Conservation (phyloP, 495 filamentous ascomycete species). For the Aspergillus wentii region DNA sequence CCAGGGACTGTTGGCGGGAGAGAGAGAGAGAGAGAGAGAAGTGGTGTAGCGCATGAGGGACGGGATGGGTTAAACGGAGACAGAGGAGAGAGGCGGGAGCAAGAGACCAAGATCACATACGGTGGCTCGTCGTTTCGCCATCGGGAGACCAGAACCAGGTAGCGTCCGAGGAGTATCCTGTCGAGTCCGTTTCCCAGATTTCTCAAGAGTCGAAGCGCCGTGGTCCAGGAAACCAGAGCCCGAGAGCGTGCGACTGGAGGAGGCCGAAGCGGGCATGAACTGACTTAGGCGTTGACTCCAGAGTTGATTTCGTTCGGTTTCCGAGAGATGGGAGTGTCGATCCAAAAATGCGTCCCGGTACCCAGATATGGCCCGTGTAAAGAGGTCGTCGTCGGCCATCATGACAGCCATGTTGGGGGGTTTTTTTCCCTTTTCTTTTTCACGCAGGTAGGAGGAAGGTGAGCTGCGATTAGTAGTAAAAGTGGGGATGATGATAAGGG, state of each 20-base stretch:
- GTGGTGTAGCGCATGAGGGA: conserved; percentile 18
- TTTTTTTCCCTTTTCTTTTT: conserved; percentile 15
- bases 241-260: conserved; percentile 15
- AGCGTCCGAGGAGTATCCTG: conserved; percentile 43
- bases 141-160: conserved; percentile 36
- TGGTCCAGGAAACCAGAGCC: conserved; percentile 17
- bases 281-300: conserved; percentile 39
- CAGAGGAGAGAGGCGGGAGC: conserved; percentile 24
- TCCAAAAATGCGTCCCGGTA: conserved; percentile 44
- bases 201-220: conserved; percentile 18
- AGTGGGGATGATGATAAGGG: conserved; percentile 2
- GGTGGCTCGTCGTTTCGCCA: conserved; percentile 47
- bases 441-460: conserved; percentile 5
- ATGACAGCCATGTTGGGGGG: conserved; percentile 30
- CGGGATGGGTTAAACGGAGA: conserved; percentile 17
- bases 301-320: conserved; percentile 38
- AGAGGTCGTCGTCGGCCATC: conserved; percentile 40
- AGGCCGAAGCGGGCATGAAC: conserved; percentile 27
- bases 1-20: conserved; percentile 30
- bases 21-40: conserved; percentile 9
- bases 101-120: conserved; percentile 47
- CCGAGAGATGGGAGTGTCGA: conserved; percentile 40
- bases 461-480: conserved; percentile 26
- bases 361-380: conserved; percentile 40
- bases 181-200: conserved; percentile 41